Base-by-base conservation (phyloP, 1,284 basidiomycete species). In the Abortiporus biennis region DNA sequence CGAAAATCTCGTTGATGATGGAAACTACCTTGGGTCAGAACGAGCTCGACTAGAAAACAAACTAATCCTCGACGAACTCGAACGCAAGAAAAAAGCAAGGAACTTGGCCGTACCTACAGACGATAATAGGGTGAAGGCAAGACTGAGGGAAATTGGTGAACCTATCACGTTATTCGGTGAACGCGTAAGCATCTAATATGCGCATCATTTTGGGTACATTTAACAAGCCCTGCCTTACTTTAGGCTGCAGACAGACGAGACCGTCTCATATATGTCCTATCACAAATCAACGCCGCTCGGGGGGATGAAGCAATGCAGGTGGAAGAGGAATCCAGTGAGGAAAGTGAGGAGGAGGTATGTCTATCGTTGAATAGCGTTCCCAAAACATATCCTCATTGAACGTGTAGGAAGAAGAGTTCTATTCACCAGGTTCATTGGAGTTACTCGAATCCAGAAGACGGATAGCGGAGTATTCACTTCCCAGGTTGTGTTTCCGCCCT, bases 151-250 rank as follows among this genome's bases (percentile, higher is more conserved):
- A 63, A 85, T 96, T 49, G 92, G 90, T 22, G 91, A 99, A 62
- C 96, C 96, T 24, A 92, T 97, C 51, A 98, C 93, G 4, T 74
- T 98, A 25, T 99, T 99, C 54, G 96, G 93, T 45, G 96, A 99
- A 76, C 82, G 91, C 38, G 91, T 93, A 58, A 61, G 89, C 78
- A 3, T 12, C 11, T 33, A 21, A 21, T 17, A 32, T 24, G 20
- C 33, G 29, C 23, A 23, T 21, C n/a, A 9, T 17, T 3, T n/a
- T 22, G 23, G 8, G 13, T 36, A 23, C 33, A 17, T 38, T 38
- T n/a, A n/a, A n/a, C 22, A 22, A 27, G 40, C 39, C 47, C 15
- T 50, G 36, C 44, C 53, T 49, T 50, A 49, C 47, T 46, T 50
- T 59, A 88, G 85, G 82, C 85, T 54, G 85, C 86, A 55, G 87